Conservation (phyloP, 2,329 filamentous ascomycete genomes). For the Diaporthe sp. region DNA sequence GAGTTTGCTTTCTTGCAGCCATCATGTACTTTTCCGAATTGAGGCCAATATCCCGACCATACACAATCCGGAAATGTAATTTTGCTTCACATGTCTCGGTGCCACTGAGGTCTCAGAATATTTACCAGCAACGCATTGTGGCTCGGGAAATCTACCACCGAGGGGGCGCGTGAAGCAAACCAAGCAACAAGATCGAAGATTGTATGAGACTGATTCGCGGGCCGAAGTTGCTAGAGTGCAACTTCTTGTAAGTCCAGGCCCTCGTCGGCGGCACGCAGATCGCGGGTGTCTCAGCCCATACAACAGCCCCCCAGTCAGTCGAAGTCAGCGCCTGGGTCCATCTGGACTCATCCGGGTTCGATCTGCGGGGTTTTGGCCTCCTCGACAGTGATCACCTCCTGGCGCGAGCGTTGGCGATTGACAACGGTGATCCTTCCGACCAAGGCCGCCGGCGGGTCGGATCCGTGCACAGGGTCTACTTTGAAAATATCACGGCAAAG, state of each 20-base stretch:
- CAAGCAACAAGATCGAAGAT: not conserved
- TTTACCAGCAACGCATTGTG: not conserved
- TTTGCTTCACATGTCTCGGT: not conserved
- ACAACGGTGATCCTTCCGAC: conserved; percentile 17
- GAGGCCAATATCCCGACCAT: not conserved
- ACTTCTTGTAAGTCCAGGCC: not conserved
- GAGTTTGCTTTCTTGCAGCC: not conserved
- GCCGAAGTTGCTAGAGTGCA: conserved; percentile 8
- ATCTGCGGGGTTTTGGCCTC: conserved; percentile 29
- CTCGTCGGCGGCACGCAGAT: conserved; percentile 6
- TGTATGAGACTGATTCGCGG: not conserved
- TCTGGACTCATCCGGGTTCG: conserved; percentile 28
- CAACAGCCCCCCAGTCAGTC: not conserved
- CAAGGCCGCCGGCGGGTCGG: conserved; percentile 17
- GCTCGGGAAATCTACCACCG: conserved; percentile 21
- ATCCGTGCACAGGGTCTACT: not conserved
- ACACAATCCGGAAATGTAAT: not conserved
- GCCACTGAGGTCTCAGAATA: not conserved
- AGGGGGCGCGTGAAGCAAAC: not conserved
- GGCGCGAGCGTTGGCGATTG: conserved; percentile 19
- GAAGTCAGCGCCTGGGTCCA: conserved; percentile 19
- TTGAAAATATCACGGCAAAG: not conserved
- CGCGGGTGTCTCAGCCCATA: conserved; percentile 17
- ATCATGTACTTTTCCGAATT: not conserved
- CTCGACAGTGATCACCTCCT: conserved; percentile 1